Percentiles rank a stretch among this genome's conserved stretches.
Conservation (phyloP, 225 moss, liverwort and hornwort genomes). For the Bryoerythrophyllum caledonicum region DNA sequence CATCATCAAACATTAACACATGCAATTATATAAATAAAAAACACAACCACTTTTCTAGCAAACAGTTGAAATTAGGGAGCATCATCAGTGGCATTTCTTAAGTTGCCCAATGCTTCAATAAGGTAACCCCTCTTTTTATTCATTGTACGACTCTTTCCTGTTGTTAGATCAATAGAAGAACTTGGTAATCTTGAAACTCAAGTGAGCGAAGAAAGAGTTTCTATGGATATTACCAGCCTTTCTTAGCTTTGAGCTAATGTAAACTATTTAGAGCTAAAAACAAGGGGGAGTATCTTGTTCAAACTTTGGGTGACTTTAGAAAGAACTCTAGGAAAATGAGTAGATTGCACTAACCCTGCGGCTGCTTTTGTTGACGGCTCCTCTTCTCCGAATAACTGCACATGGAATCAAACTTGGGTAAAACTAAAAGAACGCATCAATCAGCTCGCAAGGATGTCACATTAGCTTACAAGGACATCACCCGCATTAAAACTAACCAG, state of each 20-base stretch:
- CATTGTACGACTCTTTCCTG: no score
- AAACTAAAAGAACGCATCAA: neutral
- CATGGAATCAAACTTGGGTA: neutral
- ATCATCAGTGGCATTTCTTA: neutral
- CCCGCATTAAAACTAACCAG: neutral
- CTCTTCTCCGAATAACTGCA: constrained; percentile 82
- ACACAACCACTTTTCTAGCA: neutral
- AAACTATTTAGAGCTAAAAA: no score
- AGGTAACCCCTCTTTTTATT: no score
- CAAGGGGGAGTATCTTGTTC: no score
- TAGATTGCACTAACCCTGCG: constrained; percentile 28
- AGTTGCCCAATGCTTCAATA: no score
- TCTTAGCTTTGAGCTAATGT: no score
- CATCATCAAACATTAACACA: neutral
- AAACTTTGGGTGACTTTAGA: no score
- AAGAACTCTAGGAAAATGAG: no score
- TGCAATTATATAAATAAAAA: neutral
- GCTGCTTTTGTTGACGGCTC: constrained; percentile 50
- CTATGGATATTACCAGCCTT: no score
- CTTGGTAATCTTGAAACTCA: no score
- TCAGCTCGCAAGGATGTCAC: constrained; percentile 1
- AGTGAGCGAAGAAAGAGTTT: no score
- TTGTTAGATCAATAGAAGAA: no score
- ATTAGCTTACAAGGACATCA: constrained; percentile 11
- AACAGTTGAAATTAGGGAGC: neutral